Base-by-base conservation (phyloP, 192 early-diverging fungal species). In the Backusella psychrophila region DNA sequence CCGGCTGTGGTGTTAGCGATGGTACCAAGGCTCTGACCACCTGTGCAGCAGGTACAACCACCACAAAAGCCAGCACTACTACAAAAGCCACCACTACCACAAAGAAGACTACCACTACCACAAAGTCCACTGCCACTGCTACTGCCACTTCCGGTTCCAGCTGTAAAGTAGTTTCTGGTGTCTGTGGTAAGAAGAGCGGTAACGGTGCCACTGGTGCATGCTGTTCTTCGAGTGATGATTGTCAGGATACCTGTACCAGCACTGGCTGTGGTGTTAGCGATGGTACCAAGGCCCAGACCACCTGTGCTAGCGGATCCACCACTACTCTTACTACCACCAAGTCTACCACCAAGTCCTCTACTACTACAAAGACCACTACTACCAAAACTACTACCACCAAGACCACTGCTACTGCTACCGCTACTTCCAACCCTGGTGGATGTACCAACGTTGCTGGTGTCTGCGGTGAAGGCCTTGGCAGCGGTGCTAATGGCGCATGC, bases 271-370 rank as follows among this genome's bases (percentile, higher is more conserved):
- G 56, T 29, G 56, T 63, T 0, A 63, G 56, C 2, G 29, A 29
- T 11, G 17, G 17, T 75, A 31, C 53, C 29, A 29, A 38, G 36
- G 6, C 73, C 38, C 17, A 75, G 23, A 14, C 34, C 36, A 66
- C 56, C 15, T 41, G 74, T 68, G 8, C 66, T 75, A 46, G 31
- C 36, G 41, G 74, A 42, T 75, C 21, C 26, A 63, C 23, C 9
- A 63, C 56, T 3, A 29, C 56, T 14, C 56, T 31, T 63, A 0
- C 56, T 14, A 29, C 56, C 26, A 26, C 23, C 4, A 59, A 59
- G 21, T 12, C 56, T 6, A 53, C 49, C 49, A 26, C 56, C 5
- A 59, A 59, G 9, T 12, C 56, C 9, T 29, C 56, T 3, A 63
- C 56, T 63, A 29, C 56, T n/a, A 63, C 56, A 26, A 63, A 63